Percentiles rank a stretch among this genome's conserved stretches.
Evolutionary conservation across 2,329 filamentous ascomycete genomes (phyloP).

Genomic region (Calonectria henricotiae): DNA sequence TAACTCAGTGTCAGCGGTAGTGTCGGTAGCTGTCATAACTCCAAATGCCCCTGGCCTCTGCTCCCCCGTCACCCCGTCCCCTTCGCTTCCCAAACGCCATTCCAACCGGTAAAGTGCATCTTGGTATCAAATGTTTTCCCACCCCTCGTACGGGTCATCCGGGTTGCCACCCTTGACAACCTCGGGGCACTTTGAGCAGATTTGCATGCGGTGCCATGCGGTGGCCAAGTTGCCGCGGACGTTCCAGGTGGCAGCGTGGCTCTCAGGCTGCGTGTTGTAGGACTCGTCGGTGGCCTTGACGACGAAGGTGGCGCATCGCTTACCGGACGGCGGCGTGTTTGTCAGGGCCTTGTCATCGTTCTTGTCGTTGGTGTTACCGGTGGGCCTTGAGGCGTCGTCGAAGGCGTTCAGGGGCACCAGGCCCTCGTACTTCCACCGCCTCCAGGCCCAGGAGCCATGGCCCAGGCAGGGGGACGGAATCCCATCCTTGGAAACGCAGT

Average conservation of each 20-base stretch:
- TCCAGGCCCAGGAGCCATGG: constrained; percentile 75
- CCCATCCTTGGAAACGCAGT: constrained; percentile 58
- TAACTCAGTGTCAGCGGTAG: background rate
- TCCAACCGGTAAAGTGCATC: background rate
- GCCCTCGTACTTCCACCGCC: constrained; percentile 73
- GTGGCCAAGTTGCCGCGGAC: constrained; percentile 77
- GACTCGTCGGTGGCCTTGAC: constrained; percentile 78
- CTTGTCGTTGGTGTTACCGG: constrained; percentile 19
- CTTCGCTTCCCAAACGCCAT: background rate
- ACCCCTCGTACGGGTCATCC: constrained; percentile 34
- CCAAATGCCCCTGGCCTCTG: background rate
- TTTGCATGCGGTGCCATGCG: constrained; percentile 75
- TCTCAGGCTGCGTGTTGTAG: constrained; percentile 79
- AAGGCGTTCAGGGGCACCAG: constrained; percentile 60
- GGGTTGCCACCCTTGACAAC: background rate
- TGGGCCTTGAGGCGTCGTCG: constrained; percentile 24
- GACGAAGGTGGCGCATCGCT: constrained; percentile 67
- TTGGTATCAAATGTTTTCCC: constrained; percentile 24
- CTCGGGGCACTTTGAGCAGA: constrained; percentile 56
- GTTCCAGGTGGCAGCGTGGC: constrained; percentile 74
- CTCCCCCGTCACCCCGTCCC: background rate
- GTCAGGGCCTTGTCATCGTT: constrained; percentile 7
- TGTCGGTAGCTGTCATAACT: background rate
- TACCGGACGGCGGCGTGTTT: constrained; percentile 22
- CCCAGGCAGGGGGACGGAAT: constrained; percentile 57